These are phyloP conservation scores for Handroanthus guayacan DNA, from an alignment of 257 asterid genomes.

Conservation along the genomic window DNA sequence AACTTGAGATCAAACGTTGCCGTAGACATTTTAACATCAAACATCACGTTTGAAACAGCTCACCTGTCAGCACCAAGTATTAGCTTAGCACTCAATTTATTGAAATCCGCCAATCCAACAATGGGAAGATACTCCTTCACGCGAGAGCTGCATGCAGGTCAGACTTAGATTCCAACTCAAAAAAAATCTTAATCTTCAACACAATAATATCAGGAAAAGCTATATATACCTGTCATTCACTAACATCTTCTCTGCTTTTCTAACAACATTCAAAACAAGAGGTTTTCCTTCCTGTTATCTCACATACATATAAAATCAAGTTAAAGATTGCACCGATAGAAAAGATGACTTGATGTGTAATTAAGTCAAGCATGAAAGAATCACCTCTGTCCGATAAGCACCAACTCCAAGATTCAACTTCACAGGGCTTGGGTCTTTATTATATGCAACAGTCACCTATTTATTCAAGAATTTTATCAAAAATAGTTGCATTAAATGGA, in stretches of 20 bases:
- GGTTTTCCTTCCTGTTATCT: conserved; percentile 85
- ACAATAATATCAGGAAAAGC: conserved; percentile 7
- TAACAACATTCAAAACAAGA: conserved; percentile 81
- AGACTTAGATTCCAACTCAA: conserved; percentile 29
- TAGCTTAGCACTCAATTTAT: conserved; percentile 89
- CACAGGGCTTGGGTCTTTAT: conserved; percentile 72
- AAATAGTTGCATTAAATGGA: neutral
- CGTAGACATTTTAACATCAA: conserved; percentile 3
- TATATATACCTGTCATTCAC: conserved; percentile 61
- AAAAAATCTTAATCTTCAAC: conserved; percentile 16
- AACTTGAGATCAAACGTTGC: neutral
- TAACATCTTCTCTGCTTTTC: conserved; percentile 76
- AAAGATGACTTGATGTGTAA: conserved; percentile 4
- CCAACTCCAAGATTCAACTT: conserved; percentile 88
- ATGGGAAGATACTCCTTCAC: conserved; percentile 88
- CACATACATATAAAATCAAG: conserved; percentile 18
- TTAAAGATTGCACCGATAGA: neutral
- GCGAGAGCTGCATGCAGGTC: conserved; percentile 56
- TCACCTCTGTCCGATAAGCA: conserved; percentile 88
- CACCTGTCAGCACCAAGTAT: conserved; percentile 85
- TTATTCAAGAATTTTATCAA: conserved; percentile 10
- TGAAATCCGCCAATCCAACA: conserved; percentile 76
- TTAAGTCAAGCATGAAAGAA: conserved; percentile 24
- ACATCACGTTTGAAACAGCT: neutral
- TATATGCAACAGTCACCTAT: conserved; percentile 87